Evolutionary conservation across 2,329 filamentous ascomycete species (phyloP), one percentile per base, ranked within the genome.

Genomic region (Hansfordia pulvinata): DNA sequence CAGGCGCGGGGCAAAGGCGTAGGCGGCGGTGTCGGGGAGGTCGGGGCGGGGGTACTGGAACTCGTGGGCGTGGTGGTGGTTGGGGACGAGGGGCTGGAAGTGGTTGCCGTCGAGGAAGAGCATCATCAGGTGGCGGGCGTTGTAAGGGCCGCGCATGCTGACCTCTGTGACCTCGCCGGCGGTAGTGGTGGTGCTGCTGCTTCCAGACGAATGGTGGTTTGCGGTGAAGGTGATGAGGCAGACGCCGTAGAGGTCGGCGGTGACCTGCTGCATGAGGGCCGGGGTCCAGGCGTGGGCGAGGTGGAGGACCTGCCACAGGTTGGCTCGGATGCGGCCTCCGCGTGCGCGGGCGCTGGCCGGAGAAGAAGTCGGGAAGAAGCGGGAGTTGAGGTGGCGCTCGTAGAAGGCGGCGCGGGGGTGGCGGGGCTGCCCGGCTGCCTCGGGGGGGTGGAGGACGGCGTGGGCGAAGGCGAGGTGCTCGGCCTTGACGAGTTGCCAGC

Each of bases 231-330:
- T 40, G 3, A 50, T 37, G 12, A 52, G 27, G 28, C 41, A 46
- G 8, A 51, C 30, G 6, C 44, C 41, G 26, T 52, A 52, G 4
- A 53, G 35, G 26, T 52, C 47, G 2, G 50, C 49, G 0, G 45
- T 52, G 5, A 53, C 29, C 27, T 45, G 36, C 20, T 45, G 36
- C 32, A 49, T 40, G 8, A 40, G 35, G 3, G 43, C 40, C 5
- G 39, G 41, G 4, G 37, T 39, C 41, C 46, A 51, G 4, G 38
- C 30, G 14, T 42, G 36, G 1, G 47, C 43, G 11, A 50, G 32
- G 13, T 44, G 39, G 12, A 53, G 29, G 9, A 36, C 26, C 33
- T 52, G 47, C 39, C 40, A 52, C 10, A 47, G 27, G 26, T 50
- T 53, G 10, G 38, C 40, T 6, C 30, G 30, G 30, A 42, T 42